Conservation (phyloP, 495 filamentous ascomycete genomes). For the Penicillium coffeae region DNA sequence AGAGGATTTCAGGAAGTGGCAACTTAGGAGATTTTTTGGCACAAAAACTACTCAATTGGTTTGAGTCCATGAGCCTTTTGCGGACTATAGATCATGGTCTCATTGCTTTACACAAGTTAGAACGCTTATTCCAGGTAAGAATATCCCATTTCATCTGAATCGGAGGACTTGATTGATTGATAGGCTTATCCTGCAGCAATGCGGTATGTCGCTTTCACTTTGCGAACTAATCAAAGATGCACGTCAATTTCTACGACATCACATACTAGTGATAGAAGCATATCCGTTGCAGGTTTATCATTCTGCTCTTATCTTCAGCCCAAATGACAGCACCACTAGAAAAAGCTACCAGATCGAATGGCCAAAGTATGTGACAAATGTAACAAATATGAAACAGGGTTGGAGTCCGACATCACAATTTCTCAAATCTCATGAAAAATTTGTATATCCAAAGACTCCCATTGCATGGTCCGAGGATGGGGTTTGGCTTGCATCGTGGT, state of each 20-base stretch:
- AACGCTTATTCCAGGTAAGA: slow-evolving; percentile 9
- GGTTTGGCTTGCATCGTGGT: too few relatives aligned
- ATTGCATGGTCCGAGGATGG: too few relatives aligned
- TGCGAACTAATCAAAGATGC: background rate
- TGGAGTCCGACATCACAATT: too few relatives aligned
- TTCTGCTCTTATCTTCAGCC: background rate
- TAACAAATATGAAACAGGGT: background rate
- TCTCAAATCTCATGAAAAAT: too few relatives aligned
- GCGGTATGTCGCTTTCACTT: too few relatives aligned
- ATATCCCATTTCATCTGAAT: background rate
- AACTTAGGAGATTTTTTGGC: slow-evolving; percentile 17
- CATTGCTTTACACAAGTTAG: slow-evolving; percentile 11
- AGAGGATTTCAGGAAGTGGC: slow-evolving; percentile 9
- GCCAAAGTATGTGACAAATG: background rate
- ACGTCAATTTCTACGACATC: background rate
- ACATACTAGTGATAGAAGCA: background rate
- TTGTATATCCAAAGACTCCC: too few relatives aligned
- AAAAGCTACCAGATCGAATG: background rate
- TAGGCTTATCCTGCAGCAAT: too few relatives aligned
- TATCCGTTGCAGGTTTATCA: background rate
- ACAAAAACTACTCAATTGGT: slow-evolving; percentile 31
- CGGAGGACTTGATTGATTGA: too few relatives aligned
- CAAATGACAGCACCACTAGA: background rate
- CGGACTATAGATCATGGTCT: slow-evolving; percentile 21
- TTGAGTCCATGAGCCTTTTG: slow-evolving; percentile 32